Conservation (phyloP, 2,329 filamentous ascomycete species). For the Dichotomopilus funicola region DNA sequence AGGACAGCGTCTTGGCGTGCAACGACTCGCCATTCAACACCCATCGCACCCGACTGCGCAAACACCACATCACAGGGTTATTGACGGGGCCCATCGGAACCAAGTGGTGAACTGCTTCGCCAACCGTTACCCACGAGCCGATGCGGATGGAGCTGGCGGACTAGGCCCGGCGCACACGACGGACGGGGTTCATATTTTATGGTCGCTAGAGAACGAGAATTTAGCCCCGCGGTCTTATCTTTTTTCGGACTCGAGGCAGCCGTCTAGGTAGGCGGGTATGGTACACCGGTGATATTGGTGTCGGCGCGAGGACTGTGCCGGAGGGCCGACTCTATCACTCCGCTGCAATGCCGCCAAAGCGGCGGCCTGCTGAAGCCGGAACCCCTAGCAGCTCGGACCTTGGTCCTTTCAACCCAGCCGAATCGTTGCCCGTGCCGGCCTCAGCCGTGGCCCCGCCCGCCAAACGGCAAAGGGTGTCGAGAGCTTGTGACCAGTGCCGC, state of each 20-base stretch:
- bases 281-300: conserved; percentile 2
- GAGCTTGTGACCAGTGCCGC: conserved; percentile 64
- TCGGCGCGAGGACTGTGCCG: conserved; percentile 5
- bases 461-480: conserved; percentile 60
- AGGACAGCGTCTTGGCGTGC: no score
- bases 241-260: background rate
- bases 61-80: no score
- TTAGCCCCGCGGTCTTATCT: background rate
- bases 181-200: no score
- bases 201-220: no score
- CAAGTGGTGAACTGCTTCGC: background rate
- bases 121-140: conserved; percentile 1
- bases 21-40: no score
- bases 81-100: background rate
- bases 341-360: conserved; percentile 35
- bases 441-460: conserved; percentile 25
- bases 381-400: conserved; percentile 2
- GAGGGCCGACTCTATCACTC: background rate
- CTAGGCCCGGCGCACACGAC: background rate
- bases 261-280: conserved; percentile 7
- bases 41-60: no score
- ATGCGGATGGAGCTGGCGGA: background rate
- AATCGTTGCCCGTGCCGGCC: conserved; percentile 6
- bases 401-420: background rate
- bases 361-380: conserved; percentile 28